A percentile compares a stretch with the other conserved stretches of the same genome.
These are phyloP conservation scores for Fusarium sp. DNA, from an alignment of 2,329 filamentous ascomycete species.

Conservation along the genomic window DNA sequence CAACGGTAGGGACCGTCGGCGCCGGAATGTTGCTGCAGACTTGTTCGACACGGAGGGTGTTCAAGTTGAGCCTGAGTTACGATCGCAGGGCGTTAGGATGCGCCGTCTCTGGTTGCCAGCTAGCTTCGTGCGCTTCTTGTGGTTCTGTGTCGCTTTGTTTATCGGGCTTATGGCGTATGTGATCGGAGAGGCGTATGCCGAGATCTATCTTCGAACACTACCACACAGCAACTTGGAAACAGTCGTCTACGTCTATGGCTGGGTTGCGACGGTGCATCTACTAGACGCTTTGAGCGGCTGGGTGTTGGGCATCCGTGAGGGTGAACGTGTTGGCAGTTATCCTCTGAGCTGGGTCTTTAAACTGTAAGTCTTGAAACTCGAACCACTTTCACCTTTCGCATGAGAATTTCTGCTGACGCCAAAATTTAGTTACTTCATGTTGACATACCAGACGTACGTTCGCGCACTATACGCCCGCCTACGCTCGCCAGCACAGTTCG, in stretches of 20 bases:
- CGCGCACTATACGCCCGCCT: conserved; percentile 78
- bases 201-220: conserved; percentile 76
- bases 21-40: conserved; percentile 55
- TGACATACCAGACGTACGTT: conserved; percentile 81
- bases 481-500: conserved; percentile 75
- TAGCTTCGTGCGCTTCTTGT: conserved; percentile 77
- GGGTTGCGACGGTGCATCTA: conserved; percentile 76
- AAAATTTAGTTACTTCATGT: conserved; percentile 70
- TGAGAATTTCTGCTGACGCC: conserved; percentile 26
- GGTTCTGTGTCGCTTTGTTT: conserved; percentile 76
- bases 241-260: conserved; percentile 78
- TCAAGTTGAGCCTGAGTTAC: conserved; percentile 45
- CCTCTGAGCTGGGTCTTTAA: conserved; percentile 81
- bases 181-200: conserved; percentile 77
- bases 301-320: conserved; percentile 76
- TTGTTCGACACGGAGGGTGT: conserved; percentile 58
- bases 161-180: conserved; percentile 77
- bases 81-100: conserved; percentile 57
- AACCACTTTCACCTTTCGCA: background rate
- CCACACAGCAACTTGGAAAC: conserved; percentile 77
- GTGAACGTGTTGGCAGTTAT: conserved; percentile 77
- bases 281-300: conserved; percentile 76
- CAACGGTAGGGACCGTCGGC: conserved; percentile 60
- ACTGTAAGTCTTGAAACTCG: conserved; percentile 62
- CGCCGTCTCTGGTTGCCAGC: conserved; percentile 72